Conservation (phyloP, 495 filamentous ascomycete species). For the Hypoxylon cercidicola region DNA sequence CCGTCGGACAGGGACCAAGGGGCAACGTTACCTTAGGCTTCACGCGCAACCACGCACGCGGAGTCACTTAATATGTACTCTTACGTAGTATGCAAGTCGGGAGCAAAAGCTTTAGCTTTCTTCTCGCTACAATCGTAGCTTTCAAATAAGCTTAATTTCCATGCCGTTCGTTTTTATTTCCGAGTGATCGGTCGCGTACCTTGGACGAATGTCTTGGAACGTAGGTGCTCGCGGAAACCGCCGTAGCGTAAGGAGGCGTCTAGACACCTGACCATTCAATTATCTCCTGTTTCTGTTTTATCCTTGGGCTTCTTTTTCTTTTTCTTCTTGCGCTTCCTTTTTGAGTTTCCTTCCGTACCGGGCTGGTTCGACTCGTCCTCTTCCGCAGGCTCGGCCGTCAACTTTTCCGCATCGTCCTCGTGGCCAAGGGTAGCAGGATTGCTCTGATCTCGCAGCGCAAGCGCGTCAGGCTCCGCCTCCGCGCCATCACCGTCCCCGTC, state of each 20-base stretch:
- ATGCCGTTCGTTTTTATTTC: conserved; percentile 27
- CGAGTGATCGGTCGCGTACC: background rate
- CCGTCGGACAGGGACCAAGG: conserved; percentile 14
- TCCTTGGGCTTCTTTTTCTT: conserved; percentile 50
- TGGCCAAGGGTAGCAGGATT: background rate
- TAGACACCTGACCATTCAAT: conserved; percentile 6
- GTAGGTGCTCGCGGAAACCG: background rate
- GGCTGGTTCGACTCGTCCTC: conserved; percentile 16
- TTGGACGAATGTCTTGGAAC: background rate
- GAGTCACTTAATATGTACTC: conserved; percentile 42
- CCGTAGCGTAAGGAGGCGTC: background rate
- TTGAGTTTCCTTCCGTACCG: conserved; percentile 57
- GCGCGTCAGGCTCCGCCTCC: background rate
- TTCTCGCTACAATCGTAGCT: conserved; percentile 22
- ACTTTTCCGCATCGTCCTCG: conserved; percentile 10
- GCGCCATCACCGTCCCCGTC: conserved; percentile 12
- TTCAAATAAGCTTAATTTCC: conserved; percentile 22
- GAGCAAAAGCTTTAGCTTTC: conserved; percentile 18
- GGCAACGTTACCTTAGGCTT: conserved; percentile 11
- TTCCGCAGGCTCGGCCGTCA: background rate
- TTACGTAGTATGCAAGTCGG: conserved; percentile 32
- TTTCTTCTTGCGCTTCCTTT: conserved; percentile 65
- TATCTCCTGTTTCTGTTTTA: conserved; percentile 27
- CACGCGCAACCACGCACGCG: conserved; percentile 31
- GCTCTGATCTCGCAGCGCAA: conserved; percentile 20